phyloP scores from a whole-genome alignment of 768 basidiomycete genomes.

The Cystofilobasidium ferigula region DNA sequence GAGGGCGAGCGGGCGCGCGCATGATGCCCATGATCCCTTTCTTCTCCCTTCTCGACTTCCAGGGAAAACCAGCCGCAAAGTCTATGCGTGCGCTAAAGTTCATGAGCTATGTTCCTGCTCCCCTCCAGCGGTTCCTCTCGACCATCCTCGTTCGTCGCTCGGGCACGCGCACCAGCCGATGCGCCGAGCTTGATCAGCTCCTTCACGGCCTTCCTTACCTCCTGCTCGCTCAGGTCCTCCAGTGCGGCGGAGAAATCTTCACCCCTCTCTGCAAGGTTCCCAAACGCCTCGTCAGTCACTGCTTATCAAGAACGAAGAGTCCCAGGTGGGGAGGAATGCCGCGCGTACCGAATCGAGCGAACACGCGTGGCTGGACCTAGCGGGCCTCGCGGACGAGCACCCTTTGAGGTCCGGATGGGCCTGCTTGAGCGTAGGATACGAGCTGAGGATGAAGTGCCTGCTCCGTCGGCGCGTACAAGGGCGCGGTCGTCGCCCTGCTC shows the following conservation, averaged over 20 bases:
- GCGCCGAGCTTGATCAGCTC: slow-evolving; percentile 28
- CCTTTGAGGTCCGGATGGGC: slow-evolving; percentile 38
- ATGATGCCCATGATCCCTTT: too few species aligned
- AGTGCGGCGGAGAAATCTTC: slow-evolving; percentile 33
- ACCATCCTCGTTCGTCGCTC: background rate
- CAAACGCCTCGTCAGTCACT: background rate
- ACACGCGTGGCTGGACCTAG: slow-evolving; percentile 35
- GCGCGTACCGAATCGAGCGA: slow-evolving; percentile 38
- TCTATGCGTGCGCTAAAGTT: too few species aligned
- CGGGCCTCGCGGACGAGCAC: slow-evolving; percentile 38
- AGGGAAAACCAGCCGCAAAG: background rate
- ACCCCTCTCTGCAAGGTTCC: slow-evolving; percentile 33
- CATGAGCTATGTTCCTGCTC: background rate
- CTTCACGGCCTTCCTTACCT: slow-evolving; percentile 32
- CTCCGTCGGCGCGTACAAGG: too few species aligned
- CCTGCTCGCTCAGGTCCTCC: slow-evolving; percentile 34
- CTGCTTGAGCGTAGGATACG: slow-evolving; percentile 36
- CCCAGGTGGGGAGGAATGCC: background rate
- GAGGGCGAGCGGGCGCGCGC: background rate
- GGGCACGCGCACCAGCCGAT: too few species aligned
- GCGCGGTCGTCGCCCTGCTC: too few species aligned
- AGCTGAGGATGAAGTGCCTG: slow-evolving; percentile 36
- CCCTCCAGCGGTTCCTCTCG: too few species aligned
- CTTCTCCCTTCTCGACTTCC: background rate
- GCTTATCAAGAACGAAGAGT: too few species aligned